A percentile compares a stretch with the other conserved stretches of the same genome.
Conservation (phyloP, 2,329 filamentous ascomycete species). For the Apiospora saccharicola region DNA sequence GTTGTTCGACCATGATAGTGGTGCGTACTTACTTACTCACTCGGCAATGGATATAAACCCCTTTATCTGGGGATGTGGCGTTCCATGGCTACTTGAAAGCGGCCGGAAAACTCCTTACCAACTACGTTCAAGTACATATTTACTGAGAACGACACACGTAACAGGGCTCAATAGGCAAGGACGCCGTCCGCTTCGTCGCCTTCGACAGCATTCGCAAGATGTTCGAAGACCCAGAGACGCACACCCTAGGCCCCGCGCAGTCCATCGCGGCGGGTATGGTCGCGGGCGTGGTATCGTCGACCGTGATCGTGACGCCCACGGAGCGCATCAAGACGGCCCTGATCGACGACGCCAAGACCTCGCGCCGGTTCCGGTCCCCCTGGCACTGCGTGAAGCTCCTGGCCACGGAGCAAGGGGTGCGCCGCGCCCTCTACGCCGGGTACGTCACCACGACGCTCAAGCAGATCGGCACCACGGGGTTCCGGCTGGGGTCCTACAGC, state of each 20-base stretch:
- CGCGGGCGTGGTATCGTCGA: conserved; percentile 63
- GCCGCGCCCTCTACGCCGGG: conserved; percentile 62
- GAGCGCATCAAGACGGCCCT: conserved; percentile 71
- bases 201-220: conserved; percentile 68
- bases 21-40: too few relatives aligned
- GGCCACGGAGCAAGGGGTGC: conserved; percentile 58
- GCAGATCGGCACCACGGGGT: conserved; percentile 67
- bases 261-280: conserved; percentile 66
- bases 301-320: conserved; percentile 66
- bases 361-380: conserved; percentile 53
- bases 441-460: conserved; percentile 68
- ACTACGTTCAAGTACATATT: not conserved
- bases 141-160: not conserved
- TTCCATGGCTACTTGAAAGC: too few relatives aligned
- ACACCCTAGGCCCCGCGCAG: conserved; percentile 59
- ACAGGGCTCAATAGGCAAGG: conserved; percentile 65
- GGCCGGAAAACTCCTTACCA: too few relatives aligned
- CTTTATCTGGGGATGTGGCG: too few relatives aligned
- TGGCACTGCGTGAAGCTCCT: conserved; percentile 59
- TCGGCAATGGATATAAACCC: too few relatives aligned
- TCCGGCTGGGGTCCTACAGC: conserved; percentile 69
- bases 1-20: conserved; percentile 59
- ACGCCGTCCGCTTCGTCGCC: conserved; percentile 68
- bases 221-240: conserved; percentile 58
- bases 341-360: conserved; percentile 61